These are phyloP conservation scores for Vararia minispora DNA, from an alignment of 768 basidiomycete genomes.

Conservation along the genomic window DNA sequence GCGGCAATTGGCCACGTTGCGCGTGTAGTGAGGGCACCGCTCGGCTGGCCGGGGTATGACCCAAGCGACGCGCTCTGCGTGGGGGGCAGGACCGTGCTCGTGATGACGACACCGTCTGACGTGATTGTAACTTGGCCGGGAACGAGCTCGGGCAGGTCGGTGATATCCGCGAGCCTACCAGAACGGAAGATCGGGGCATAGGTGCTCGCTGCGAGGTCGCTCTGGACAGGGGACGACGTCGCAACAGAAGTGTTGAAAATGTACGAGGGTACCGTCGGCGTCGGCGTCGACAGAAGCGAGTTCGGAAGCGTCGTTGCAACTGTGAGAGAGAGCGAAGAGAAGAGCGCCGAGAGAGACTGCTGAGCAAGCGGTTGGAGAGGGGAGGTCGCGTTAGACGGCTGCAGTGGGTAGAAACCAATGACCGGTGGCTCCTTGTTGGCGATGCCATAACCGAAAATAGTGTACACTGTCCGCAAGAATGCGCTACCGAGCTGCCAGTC, in stretches of 20 bases:
- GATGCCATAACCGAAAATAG: conserved; percentile 73
- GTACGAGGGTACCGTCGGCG: conserved; percentile 52
- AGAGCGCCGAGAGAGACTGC: conserved; percentile 32
- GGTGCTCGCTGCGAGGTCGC: conserved; percentile 62
- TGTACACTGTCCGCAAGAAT: conserved; percentile 69
- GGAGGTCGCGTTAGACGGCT: conserved; percentile 28
- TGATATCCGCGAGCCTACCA: no score
- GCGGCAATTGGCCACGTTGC: no score
- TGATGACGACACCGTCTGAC: no score
- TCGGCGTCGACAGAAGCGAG: conserved; percentile 53
- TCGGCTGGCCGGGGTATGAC: no score
- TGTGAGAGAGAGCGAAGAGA: conserved; percentile 54
- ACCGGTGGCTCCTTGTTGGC: conserved; percentile 61
- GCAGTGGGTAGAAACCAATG: conserved; percentile 62
- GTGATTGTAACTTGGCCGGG: no score
- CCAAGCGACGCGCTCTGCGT: no score
- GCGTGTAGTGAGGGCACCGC: no score
- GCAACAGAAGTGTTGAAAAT: conserved; percentile 57
- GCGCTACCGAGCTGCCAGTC: conserved; percentile 74
- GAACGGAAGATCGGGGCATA: conserved; percentile 54
- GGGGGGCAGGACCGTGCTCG: no score
- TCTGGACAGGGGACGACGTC: conserved; percentile 29
- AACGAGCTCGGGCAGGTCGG: no score
- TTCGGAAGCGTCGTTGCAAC: conserved; percentile 64
- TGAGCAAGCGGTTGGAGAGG: conserved; percentile 26